Base-by-base conservation (phyloP, 1,284 basidiomycete species). In the Mycena sp. region DNA sequence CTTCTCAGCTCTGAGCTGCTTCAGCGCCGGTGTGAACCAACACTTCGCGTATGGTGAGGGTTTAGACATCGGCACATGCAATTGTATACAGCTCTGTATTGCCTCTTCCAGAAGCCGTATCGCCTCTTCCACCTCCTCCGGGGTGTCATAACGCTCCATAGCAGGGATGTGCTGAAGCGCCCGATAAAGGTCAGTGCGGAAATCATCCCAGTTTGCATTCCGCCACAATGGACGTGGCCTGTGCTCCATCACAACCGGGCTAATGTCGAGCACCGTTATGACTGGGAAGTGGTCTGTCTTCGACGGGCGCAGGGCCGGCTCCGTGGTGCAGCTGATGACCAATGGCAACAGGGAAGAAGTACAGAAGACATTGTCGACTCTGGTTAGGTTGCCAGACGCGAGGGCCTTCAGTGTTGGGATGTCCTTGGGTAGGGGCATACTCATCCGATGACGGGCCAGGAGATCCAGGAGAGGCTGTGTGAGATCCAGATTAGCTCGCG, bases 301-400 rank as follows among this genome's bases (percentile, higher is more conserved):
- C 2, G 56, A 28, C 1, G 70, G 73, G 4, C 51, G 64, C 4
- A 61, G 25, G 5, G 59, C 64, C n/a, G 55, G 62, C 12, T 54
- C 16, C 0, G 67, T 68, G 30, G 69, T 52, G 65, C 76, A 78
- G 30, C 60, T 48, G 11, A 67, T 51, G n/a, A 76, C 37, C 10
- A 23, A 21, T 6, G 72, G 62, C 1, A 53, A 10, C 1, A 69
- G 50, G 0, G 64, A 41, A 6, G 46, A 58, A 1, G 72, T 62
- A n/a, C 60, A 53, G 61, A 74, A 78, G 9, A 79, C 73, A 44
- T 80, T 79, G 69, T 80, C 77, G 2, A 71, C 69, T 10, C 77
- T 41, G 0, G 77, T 78, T 14, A 43, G 61, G 54, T 73, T 74
- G 25, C 70, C 69, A 0, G 70, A 69, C 1, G 30, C 37, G 4